These are phyloP conservation scores for Kwoniella botswanensis DNA, from an alignment of 768 basidiomycete species.

Conservation along the genomic window DNA sequence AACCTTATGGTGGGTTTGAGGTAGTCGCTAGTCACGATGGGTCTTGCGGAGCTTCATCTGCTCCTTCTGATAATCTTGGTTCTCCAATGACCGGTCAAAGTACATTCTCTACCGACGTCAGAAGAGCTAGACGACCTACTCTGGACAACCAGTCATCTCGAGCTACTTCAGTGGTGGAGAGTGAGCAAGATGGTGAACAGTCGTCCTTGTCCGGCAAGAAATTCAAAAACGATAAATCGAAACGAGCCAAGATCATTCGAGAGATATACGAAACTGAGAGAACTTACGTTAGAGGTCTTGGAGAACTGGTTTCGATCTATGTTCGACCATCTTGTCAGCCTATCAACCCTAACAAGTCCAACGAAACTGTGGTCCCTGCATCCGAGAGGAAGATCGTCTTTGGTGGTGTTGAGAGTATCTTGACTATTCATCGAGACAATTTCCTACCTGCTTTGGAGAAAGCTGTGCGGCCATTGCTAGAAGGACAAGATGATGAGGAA, in stretches of 20 bases:
- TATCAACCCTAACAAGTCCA: slow-evolving; percentile 69
- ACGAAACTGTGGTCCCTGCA: slow-evolving; percentile 81
- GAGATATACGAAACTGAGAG: slow-evolving; percentile 95
- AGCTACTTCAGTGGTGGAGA: slow-evolving; percentile 25
- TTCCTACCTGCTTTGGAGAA: slow-evolving; percentile 88
- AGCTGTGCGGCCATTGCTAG: slow-evolving; percentile 73
- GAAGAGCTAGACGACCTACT: slow-evolving; percentile 38
- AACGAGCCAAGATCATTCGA: slow-evolving; percentile 78
- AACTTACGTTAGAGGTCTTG: slow-evolving; percentile 91
- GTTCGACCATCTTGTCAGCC: slow-evolving; percentile 79
- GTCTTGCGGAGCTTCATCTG: slow-evolving; percentile 20
- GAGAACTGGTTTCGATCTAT: slow-evolving; percentile 93
- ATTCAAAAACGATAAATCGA: slow-evolving; percentile 87
- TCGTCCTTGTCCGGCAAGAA: slow-evolving; percentile 62
- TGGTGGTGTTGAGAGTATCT: slow-evolving; percentile 82
- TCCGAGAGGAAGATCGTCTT: slow-evolving; percentile 90
- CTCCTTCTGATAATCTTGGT: slow-evolving; percentile 23
- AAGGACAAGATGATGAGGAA: slow-evolving; percentile 67
- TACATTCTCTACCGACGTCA: slow-evolving; percentile 20
- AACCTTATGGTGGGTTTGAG: slow-evolving; percentile 48
- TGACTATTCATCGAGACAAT: slow-evolving; percentile 88
- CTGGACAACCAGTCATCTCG: slow-evolving; percentile 27
- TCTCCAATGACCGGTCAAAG: slow-evolving; percentile 24
- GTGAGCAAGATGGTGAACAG: slow-evolving; percentile 21
- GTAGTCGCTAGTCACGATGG: slow-evolving; percentile 28